Conservation (phyloP, 257 asterid genomes). For the Cordia subcordata region DNA sequence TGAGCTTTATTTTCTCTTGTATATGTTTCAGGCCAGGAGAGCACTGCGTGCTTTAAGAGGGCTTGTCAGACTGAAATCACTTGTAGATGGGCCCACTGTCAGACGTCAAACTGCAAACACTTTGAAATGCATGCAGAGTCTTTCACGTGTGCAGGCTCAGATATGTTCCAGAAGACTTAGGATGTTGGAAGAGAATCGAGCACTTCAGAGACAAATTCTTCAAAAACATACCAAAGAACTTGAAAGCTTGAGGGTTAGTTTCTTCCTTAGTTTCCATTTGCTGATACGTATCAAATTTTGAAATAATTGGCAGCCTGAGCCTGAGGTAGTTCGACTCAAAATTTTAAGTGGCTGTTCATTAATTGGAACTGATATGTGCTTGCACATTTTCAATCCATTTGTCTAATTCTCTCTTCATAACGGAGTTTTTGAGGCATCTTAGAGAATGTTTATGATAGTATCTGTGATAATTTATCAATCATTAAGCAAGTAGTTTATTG, state of each 20-base stretch:
- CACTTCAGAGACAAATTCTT: conserved; percentile 82
- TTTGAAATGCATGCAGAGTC: conserved; percentile 77
- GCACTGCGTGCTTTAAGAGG: conserved; percentile 87
- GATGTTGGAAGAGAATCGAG: conserved; percentile 84
- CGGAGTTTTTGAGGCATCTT: too few species aligned
- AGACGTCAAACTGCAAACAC: conserved; percentile 85
- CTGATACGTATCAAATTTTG: too few species aligned
- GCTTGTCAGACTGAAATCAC: conserved; percentile 80
- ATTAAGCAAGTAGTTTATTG: too few species aligned
- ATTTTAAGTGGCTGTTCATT: too few species aligned
- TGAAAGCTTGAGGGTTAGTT: conserved; percentile 69
- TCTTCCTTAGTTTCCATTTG: conserved; percentile 9
- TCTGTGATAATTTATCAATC: too few species aligned
- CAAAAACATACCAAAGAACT: conserved; percentile 87
- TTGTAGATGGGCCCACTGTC: conserved; percentile 75
- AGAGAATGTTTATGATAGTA: too few species aligned
- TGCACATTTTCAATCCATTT: neutral
- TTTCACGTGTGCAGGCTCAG: conserved; percentile 88
- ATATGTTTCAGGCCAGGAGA: conserved; percentile 70
- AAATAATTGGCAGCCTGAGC: too few species aligned
- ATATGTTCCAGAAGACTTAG: conserved; percentile 71
- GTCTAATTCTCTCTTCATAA: too few species aligned
- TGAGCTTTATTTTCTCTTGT: neutral
- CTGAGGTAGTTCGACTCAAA: too few species aligned
- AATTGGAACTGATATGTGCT: neutral